phyloP scores from a whole-genome alignment of 306 rosid genomes.

The Vigna angularis region DNA sequence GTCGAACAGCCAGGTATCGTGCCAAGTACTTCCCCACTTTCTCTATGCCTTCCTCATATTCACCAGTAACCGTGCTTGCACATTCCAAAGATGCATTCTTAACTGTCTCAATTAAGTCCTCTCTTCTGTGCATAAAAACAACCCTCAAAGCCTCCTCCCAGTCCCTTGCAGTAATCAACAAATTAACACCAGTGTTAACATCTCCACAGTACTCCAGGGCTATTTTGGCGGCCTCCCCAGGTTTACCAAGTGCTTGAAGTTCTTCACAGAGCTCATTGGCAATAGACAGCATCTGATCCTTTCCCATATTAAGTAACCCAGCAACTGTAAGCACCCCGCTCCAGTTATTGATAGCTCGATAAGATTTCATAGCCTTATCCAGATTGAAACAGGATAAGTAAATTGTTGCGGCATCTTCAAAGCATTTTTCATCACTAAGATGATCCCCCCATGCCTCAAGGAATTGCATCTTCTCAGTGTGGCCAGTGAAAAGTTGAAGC shows the following conservation, averaged over 20 bases:
- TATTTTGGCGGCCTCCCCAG: slow-evolving; percentile 94
- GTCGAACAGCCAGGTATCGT: slow-evolving; percentile 94
- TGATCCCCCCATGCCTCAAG: slow-evolving; percentile 98
- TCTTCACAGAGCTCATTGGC: slow-evolving; percentile 95
- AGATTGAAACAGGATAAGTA: slow-evolving; percentile 80
- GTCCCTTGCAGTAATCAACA: slow-evolving; percentile 47
- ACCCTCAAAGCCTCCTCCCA: slow-evolving; percentile 88
- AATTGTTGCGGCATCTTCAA: slow-evolving; percentile 85
- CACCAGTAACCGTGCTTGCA: slow-evolving; percentile 68
- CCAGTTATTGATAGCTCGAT: slow-evolving; percentile 85
- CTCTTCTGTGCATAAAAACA: slow-evolving; percentile 73
- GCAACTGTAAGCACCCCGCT: slow-evolving; percentile 85
- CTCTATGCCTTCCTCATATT: slow-evolving; percentile 88
- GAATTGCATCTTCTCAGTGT: slow-evolving; percentile 68
- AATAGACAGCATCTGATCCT: slow-evolving; percentile 68
- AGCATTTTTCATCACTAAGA: slow-evolving; percentile 73
- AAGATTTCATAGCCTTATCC: slow-evolving; percentile 88
- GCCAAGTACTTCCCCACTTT: slow-evolving; percentile 95
- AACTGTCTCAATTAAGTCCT: slow-evolving; percentile 69
- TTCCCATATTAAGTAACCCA: slow-evolving; percentile 76
- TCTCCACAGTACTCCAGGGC: slow-evolving; percentile 88
- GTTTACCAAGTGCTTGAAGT: slow-evolving; percentile 97
- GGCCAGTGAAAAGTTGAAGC: slow-evolving; percentile 79
- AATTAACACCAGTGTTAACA: slow-evolving; percentile 46
- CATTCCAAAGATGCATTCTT: slow-evolving; percentile 83